phyloP scores from a whole-genome alignment of 148 eudicot species.

The Vaccinium darrowii region DNA sequence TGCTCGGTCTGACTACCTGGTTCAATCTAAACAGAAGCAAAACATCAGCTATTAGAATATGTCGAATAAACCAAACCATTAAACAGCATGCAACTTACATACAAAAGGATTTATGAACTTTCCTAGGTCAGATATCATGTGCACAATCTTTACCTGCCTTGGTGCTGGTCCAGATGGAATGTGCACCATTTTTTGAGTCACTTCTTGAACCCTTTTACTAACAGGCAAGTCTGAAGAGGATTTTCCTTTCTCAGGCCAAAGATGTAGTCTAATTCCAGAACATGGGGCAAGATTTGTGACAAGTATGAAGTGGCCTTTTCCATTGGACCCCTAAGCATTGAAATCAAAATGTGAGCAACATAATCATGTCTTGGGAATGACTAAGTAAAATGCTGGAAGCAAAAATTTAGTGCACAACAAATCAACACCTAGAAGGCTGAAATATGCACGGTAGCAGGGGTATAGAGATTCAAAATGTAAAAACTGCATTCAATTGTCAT shows the following conservation, averaged over 20 bases:
- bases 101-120: background rate
- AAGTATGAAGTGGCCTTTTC: conserved; percentile 74
- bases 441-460: background rate
- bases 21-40: conserved; percentile 50
- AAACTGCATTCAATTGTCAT: background rate
- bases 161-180: conserved; percentile 96
- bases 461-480: background rate
- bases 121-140: background rate
- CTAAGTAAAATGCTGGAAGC: conserved; percentile 5
- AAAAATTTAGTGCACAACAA: conserved; percentile 3
- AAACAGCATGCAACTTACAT: background rate
- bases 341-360: conserved; percentile 21
- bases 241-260: conserved; percentile 87
- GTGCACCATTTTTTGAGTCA: conserved; percentile 82
- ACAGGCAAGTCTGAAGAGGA: conserved; percentile 41
- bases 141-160: conserved; percentile 68
- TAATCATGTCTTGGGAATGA: conserved; percentile 2
- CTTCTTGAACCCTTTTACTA: conserved; percentile 64
- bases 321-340: conserved; percentile 61
- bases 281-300: conserved; percentile 98
- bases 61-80: background rate
- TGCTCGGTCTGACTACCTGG: conserved; percentile 99
- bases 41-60: background rate
- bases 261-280: conserved; percentile 84
- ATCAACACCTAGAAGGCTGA: conserved; percentile 3